Percentiles rank a stretch among this genome's conserved stretches.
Conservation (phyloP, 495 filamentous ascomycete species). For the Penicillium egyptiacum region DNA sequence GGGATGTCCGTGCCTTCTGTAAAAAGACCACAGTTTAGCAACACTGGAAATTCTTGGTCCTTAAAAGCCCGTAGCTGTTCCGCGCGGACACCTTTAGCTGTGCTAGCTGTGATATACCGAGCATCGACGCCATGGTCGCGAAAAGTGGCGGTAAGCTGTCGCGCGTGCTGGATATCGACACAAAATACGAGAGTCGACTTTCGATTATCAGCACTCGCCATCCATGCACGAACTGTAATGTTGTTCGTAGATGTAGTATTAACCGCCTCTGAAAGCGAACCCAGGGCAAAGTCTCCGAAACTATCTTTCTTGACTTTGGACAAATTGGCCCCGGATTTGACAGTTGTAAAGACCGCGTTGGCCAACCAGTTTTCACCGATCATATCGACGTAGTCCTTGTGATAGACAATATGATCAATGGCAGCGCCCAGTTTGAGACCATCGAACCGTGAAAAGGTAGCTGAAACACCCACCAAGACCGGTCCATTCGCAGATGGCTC, state of each 20-base stretch:
- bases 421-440: conserved; percentile 83
- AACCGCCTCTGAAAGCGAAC: conserved; percentile 71
- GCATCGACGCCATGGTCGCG: conserved; percentile 78
- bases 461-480: conserved; percentile 85
- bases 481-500: conserved; percentile 55
- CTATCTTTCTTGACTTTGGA: conserved; percentile 60
- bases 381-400: conserved; percentile 97
- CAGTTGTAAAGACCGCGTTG: conserved; percentile 89
- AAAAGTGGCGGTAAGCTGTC: conserved; percentile 69
- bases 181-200: conserved; percentile 93
- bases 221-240: conserved; percentile 80
- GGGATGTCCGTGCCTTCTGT: conserved; percentile 98
- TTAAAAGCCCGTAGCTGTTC: conserved; percentile 72
- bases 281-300: conserved; percentile 76
- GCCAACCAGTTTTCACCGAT: conserved; percentile 84
- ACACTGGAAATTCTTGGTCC: conserved; percentile 73
- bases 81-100: conserved; percentile 60
- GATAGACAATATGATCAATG: conserved; percentile 95
- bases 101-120: conserved; percentile 78
- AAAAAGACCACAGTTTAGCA: conserved; percentile 94
- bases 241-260: conserved; percentile 78
- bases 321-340: conserved; percentile 76
- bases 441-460: conserved; percentile 87
- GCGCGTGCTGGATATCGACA: conserved; percentile 81
- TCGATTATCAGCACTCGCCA: conserved; percentile 65